Conservation (phyloP, 2,329 filamentous ascomycete species). For the Akanthomyces muscarius region DNA sequence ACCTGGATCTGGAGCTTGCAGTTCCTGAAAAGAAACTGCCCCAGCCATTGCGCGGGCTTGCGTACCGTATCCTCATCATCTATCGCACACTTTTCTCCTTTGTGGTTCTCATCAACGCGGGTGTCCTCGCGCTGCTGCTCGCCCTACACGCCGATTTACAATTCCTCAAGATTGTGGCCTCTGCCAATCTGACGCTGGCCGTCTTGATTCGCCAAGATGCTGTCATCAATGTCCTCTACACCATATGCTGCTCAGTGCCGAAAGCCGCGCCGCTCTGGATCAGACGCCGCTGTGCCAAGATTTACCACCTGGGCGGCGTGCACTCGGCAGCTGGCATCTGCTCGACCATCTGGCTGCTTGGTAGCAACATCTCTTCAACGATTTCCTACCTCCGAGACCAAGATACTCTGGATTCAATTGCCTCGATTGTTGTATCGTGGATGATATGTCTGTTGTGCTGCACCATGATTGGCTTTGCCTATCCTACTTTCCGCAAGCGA, state of each 20-base stretch:
- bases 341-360: constrained; percentile 47
- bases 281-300: constrained; percentile 44
- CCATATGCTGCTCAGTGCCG: constrained; percentile 41
- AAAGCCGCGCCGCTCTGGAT: constrained; percentile 45
- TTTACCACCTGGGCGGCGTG: constrained; percentile 50
- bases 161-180: constrained; percentile 40
- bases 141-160: constrained; percentile 31
- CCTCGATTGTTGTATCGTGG: constrained; percentile 48
- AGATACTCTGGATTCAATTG: constrained; percentile 24
- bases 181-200: constrained; percentile 47
- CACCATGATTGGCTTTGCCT: constrained; percentile 57
- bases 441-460: constrained; percentile 55
- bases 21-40: constrained; percentile 39
- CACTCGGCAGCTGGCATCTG: constrained; percentile 49
- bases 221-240: constrained; percentile 49
- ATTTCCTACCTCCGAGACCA: constrained; percentile 26
- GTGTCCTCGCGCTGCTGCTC: constrained; percentile 42
- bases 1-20: constrained; percentile 26
- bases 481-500: constrained; percentile 58
- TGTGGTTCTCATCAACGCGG: constrained; percentile 47
- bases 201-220: constrained; percentile 51
- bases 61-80: constrained; percentile 45
- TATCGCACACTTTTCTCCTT: constrained; percentile 56
- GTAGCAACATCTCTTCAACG: constrained; percentile 37
- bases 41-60: constrained; percentile 37